Evolutionary conservation across 2,329 filamentous ascomycete genomes (phyloP).

Genomic region (Penicillium sp.): DNA sequence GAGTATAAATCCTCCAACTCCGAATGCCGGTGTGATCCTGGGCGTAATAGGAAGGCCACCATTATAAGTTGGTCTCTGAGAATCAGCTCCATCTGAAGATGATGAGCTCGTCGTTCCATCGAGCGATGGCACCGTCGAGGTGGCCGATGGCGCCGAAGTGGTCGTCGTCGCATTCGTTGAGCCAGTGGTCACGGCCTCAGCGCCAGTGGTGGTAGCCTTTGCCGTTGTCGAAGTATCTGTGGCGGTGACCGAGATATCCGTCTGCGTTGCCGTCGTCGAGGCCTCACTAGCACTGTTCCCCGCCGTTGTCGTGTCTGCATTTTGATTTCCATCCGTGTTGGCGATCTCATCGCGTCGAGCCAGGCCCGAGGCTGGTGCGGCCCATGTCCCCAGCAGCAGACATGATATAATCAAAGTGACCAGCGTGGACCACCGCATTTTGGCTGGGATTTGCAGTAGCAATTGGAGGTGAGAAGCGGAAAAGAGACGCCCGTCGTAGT

Average conservation of each 20-base stretch:
- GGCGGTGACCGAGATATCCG: conserved; percentile 14
- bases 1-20: conserved; percentile 75
- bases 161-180: conserved; percentile 13
- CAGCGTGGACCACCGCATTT: conserved; percentile 21
- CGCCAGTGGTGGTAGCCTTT: conserved; percentile 5
- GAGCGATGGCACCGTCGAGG: conserved; percentile 29
- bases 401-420: conserved; percentile 13
- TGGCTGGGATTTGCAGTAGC: neutral
- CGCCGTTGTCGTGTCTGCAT: conserved; percentile 1
- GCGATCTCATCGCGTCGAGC: conserved; percentile 6
- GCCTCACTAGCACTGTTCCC: conserved; percentile 3
- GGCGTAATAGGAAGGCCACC: conserved; percentile 69
- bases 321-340: neutral
- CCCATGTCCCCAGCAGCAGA: conserved; percentile 14
- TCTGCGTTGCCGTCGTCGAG: conserved; percentile 11
- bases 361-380: conserved; percentile 13
- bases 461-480: neutral
- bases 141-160: conserved; percentile 10
- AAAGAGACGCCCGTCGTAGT: neutral
- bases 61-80: conserved; percentile 22
- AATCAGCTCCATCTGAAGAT: conserved; percentile 13
- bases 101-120: conserved; percentile 19
- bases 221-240: conserved; percentile 13
- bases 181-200: conserved; percentile 9
- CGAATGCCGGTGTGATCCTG: conserved; percentile 76